A percentile compares a stretch with the other conserved stretches of the same genome.
These are phyloP conservation scores for Tolypocladium tropicale DNA, from an alignment of 2,329 filamentous ascomycete species.

Conservation along the genomic window DNA sequence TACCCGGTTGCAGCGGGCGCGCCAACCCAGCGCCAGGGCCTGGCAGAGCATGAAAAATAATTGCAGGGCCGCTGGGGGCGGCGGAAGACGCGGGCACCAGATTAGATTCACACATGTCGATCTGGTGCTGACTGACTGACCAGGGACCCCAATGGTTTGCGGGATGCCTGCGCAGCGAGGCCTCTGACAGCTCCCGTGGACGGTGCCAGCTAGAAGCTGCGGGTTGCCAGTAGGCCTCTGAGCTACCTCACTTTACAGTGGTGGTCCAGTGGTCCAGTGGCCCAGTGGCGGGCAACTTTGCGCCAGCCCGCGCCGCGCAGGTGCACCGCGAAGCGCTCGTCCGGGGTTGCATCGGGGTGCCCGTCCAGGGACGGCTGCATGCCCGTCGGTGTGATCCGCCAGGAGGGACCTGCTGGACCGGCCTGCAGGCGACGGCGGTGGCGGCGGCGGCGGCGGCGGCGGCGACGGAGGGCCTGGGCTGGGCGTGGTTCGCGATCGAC, in stretches of 20 bases:
- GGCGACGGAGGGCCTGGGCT: too few relatives aligned
- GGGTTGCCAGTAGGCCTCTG: too few relatives aligned
- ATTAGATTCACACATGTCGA: not conserved
- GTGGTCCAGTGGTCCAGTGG: not conserved
- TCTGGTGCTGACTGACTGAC: too few relatives aligned
- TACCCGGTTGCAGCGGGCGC: not conserved
- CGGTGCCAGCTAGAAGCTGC: not conserved
- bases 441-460: not conserved
- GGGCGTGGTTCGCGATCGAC: not conserved
- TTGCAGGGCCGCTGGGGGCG: not conserved
- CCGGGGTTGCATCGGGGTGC: not conserved
- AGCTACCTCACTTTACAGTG: too few relatives aligned
- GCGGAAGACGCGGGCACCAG: not conserved
- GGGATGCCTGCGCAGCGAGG: not conserved
- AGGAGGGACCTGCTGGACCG: not conserved
- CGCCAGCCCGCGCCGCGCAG: not conserved
- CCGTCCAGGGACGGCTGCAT: not conserved
- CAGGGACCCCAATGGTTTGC: not conserved
- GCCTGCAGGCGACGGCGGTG: not conserved
- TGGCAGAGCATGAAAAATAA: not conserved
- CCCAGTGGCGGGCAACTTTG: not conserved
- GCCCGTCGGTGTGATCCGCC: not conserved
- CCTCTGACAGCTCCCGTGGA: not conserved
- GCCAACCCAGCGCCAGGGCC: not conserved
- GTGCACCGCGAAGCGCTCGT: not conserved